Evolutionary conservation across 148 eudicot species (phyloP).

Genomic region (Rhododendron williamsianum): DNA sequence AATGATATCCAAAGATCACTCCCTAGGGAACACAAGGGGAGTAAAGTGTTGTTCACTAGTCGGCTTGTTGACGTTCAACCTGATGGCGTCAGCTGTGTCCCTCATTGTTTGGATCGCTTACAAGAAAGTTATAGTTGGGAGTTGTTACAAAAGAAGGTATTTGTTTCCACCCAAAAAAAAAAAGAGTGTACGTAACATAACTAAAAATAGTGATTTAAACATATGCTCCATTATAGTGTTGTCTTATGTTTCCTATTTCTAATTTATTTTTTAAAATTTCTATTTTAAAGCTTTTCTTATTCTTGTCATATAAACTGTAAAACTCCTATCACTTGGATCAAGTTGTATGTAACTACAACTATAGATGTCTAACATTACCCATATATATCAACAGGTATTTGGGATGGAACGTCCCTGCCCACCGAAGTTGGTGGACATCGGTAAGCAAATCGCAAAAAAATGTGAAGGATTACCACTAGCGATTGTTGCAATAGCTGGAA

Average conservation of each 20-base stretch:
- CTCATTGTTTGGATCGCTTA: constrained; percentile 17
- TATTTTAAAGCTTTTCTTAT: neutral
- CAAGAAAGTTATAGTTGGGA: constrained; percentile 28
- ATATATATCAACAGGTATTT: constrained; percentile 4
- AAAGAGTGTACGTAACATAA: no score
- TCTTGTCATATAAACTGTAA: constrained; percentile 3
- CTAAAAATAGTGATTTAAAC: neutral
- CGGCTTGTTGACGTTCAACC: neutral
- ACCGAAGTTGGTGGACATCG: constrained; percentile 14
- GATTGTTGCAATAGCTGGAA: constrained; percentile 29
- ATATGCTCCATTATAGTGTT: no score
- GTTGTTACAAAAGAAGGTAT: constrained; percentile 14
- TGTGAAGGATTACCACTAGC: constrained; percentile 41
- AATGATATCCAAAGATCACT: constrained; percentile 17
- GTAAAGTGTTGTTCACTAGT: constrained; percentile 24
- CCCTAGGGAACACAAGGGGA: constrained; percentile 17
- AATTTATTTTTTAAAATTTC: neutral
- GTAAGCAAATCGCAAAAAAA: constrained; percentile 19
- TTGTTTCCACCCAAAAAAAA: no score
- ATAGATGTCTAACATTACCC: neutral
- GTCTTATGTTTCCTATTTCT: neutral
- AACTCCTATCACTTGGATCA: no score
- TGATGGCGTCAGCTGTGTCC: neutral
- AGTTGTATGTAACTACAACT: neutral
- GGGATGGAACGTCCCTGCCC: constrained; percentile 21